These are phyloP conservation scores for Saccharomycopsis babjevae DNA, from an alignment of 805 yeast species.

Conservation along the genomic window DNA sequence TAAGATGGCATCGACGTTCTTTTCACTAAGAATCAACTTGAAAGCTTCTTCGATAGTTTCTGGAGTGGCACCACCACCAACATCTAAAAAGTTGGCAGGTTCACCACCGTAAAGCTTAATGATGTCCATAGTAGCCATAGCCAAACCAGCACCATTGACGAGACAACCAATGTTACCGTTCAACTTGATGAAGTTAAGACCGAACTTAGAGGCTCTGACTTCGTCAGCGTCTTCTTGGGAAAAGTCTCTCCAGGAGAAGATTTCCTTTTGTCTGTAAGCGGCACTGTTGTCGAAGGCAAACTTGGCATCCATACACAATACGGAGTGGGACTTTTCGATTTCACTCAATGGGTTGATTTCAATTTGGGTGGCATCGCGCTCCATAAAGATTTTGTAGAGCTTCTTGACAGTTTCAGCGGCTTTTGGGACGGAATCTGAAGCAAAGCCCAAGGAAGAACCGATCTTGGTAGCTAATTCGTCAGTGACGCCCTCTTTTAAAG, in stretches of 20 bases:
- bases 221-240: slow-evolving; percentile 98
- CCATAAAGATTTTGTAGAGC: slow-evolving; percentile 80
- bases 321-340: slow-evolving; percentile 70
- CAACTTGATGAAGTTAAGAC: slow-evolving; percentile 91
- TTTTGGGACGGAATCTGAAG: slow-evolving; percentile 63
- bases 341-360: slow-evolving; percentile 98
- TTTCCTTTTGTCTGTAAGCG: slow-evolving; percentile 85
- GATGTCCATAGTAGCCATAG: slow-evolving; percentile 99
- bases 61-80: slow-evolving; percentile 99
- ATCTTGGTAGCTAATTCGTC: slow-evolving; percentile 64
- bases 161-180: slow-evolving; percentile 98
- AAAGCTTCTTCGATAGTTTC: slow-evolving; percentile 96
- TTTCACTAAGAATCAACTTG: slow-evolving; percentile 82
- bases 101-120: slow-evolving; percentile 96
- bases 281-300: slow-evolving; percentile 98
- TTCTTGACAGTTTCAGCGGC: slow-evolving; percentile 83
- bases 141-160: slow-evolving; percentile 99
- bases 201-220: slow-evolving; percentile 80
- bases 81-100: slow-evolving; percentile 98
- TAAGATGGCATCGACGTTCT: slow-evolving; percentile 85
- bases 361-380: slow-evolving; percentile 93
- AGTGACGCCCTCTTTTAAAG: slow-evolving; percentile 70
- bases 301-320: slow-evolving; percentile 98
- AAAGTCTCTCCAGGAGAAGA: slow-evolving; percentile 92
- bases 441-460: slow-evolving; percentile 76